Evolutionary conservation across 176 grass and related monocot species (phyloP), one percentile per base, ranked within the genome.

Genomic region (Cenchrus fungigraminus): DNA sequence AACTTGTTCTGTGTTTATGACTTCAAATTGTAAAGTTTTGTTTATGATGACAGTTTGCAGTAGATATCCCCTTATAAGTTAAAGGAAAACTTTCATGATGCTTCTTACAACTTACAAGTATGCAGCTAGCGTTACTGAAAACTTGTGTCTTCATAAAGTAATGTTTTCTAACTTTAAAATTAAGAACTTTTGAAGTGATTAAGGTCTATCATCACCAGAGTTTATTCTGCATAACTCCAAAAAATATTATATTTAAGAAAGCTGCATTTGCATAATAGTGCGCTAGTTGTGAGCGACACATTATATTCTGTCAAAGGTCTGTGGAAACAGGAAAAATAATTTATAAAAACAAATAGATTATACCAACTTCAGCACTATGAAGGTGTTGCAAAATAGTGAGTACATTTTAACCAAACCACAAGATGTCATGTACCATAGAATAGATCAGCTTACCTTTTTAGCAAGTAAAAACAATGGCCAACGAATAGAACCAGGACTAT

Each of bases 391-490:
- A 59, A 60, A 57, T 6, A 22, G 15, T 60, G 47, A 68, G 25
- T 79, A 64, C 29, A 85, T 64, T 76, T 57, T 55, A 77, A 47
- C 15, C 34, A 84, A 32, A 40, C 47, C 46, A 65, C 60, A 60
- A 19, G 13, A 53, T 65, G 32, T 16, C 42, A 77, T 54, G 9
- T 51, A 59, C 9, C 5, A 9, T 54, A 82, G 63, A 76, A 85
- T 69, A 91, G 60, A 77, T 89, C 42, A 44, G 65, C 52, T 79
- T 74, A 98, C 95, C 95, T 98, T 95, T 84, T 83, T 91, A 40
- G 95, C 76, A 70, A 98, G 89, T 84, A 98, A 88, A 93, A 98
- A 98, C 61, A 98, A 88, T 59, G 92, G 95, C 95, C 95, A 95
- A 31, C 83, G 79, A 69, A 93, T 88, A 83, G 82, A 83, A 65